A percentile compares a stretch with the other conserved stretches of the same genome.
Evolutionary conservation across 2,329 filamentous ascomycete genomes (phyloP).

Genomic region (Epichloe brachyelytri): DNA sequence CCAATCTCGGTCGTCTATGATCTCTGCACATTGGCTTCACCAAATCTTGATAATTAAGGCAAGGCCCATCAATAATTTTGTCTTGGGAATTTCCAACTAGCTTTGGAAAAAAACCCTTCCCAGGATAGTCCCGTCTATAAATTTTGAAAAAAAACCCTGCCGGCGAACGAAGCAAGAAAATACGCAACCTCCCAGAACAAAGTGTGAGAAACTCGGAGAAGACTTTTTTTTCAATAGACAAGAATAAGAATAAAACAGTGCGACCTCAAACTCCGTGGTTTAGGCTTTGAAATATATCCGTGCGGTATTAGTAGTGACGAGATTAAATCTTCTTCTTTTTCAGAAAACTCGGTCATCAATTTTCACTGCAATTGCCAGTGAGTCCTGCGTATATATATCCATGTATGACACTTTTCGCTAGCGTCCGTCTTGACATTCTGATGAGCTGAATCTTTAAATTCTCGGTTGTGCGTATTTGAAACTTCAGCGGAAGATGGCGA

Average conservation of each 20-base stretch:
- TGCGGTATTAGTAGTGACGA: background rate
- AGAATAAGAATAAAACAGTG: background rate
- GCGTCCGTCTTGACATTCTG: background rate
- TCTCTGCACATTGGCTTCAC: background rate
- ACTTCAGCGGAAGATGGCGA: background rate
- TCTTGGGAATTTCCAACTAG: background rate
- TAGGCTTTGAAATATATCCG: background rate
- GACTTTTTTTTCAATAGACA: background rate
- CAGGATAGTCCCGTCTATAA: slow-evolving; percentile 2
- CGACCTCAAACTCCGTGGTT: background rate
- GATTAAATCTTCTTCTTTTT: background rate
- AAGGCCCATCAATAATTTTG: background rate
- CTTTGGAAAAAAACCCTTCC: background rate
- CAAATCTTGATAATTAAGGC: background rate
- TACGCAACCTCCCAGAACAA: background rate
- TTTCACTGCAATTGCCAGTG: background rate
- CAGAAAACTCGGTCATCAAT: background rate
- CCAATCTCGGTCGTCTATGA: background rate
- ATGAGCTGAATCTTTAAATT: background rate
- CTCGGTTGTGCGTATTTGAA: background rate
- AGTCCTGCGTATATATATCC: background rate
- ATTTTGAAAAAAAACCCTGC: background rate
- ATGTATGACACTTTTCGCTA: background rate
- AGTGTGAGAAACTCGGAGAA: background rate
- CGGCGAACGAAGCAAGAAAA: background rate